Evolutionary conservation across 768 basidiomycete genomes (phyloP).

Genomic region (Naematelia encephala): DNA sequence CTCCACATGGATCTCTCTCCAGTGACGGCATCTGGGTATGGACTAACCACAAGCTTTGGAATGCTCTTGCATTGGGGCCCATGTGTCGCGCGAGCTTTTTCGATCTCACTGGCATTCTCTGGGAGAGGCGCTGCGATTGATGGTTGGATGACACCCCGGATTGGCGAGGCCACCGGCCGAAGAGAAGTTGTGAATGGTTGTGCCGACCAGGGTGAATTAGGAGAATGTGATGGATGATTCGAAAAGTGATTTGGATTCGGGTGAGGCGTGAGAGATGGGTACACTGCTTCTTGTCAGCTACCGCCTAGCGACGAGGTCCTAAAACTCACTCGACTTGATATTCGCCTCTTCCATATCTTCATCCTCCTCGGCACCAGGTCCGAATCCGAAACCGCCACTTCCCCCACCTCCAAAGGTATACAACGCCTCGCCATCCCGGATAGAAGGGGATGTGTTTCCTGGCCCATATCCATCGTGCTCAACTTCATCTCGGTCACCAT

Average conservation of each 20-base stretch:
- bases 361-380: conserved; percentile 44
- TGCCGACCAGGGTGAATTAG: conserved; percentile 32
- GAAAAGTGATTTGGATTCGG: conserved; percentile 43
- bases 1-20: conserved; percentile 38
- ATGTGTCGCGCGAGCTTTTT: conserved; percentile 31
- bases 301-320: too few relatives aligned
- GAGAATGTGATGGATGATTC: conserved; percentile 22
- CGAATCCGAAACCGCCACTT: conserved; percentile 41
- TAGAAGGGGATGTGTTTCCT: conserved; percentile 1
- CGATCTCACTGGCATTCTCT: conserved; percentile 31
- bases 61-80: conserved; percentile 38
- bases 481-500: conserved; percentile 1
- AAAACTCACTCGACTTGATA: conserved; percentile 2
- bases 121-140: conserved; percentile 22
- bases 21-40: conserved; percentile 38
- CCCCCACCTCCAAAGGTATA: conserved; percentile 26
- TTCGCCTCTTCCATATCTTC: conserved; percentile 17
- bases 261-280: conserved; percentile 38
- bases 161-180: conserved; percentile 13
- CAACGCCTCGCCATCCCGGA: conserved; percentile 2
- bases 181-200: conserved; percentile 42
- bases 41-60: conserved; percentile 33
- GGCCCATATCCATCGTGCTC: conserved; percentile 6
- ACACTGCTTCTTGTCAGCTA: conserved; percentile 3
- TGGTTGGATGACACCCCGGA: conserved; percentile 38